These are phyloP conservation scores for Medicago truncatula DNA, from an alignment of 306 rosid genomes.

Conservation along the genomic window MtrunA17r5.0-ANR NC_053044.1:32920501-32921000, in stretches of 20 bases:
- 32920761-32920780: conserved; percentile 20
- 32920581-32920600: neutral
- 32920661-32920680: neutral
- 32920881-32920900: conserved; percentile 1
- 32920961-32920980: neutral
- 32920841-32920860: neutral
- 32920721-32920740: conserved; percentile 36
- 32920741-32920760: conserved; percentile 19
- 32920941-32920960: neutral
- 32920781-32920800: neutral
- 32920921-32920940: neutral
- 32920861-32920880: neutral
- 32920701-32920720: conserved; percentile 34
- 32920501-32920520: no score
- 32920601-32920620: neutral
- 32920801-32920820: neutral
- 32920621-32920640: neutral
- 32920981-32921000: no score
- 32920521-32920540: neutral
- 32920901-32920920: neutral
- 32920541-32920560: conserved; percentile 1
- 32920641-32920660: neutral
- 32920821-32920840: neutral
- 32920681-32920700: conserved; percentile 4
- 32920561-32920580: conserved; percentile 4